A percentile compares a stretch with the other conserved stretches of the same genome.
Conservation (phyloP, 2,329 filamentous ascomycete genomes). For the Thermothelomyces thermophilus region DNA sequence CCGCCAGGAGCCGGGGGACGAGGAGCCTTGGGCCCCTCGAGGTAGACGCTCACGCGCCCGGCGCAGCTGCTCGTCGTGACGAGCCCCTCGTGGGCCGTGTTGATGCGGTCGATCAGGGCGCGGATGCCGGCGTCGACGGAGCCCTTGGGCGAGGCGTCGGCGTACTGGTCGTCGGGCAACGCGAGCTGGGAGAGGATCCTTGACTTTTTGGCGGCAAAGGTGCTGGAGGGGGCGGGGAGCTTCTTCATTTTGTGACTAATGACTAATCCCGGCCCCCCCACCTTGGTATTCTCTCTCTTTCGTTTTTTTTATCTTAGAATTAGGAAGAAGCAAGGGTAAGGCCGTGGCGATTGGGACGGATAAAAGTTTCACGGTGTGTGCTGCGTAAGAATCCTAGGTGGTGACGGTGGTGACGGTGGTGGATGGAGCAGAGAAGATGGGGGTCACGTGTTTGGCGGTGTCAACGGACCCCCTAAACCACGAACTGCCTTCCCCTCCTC, state of each 20-base stretch:
- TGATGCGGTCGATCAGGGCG: constrained; percentile 71
- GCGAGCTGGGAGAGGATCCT: constrained; percentile 66
- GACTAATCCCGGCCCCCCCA: neutral
- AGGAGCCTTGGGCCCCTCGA: constrained; percentile 62
- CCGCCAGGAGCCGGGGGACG: constrained; percentile 9
- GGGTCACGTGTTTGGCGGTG: constrained; percentile 8
- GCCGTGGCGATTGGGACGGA: too few species aligned
- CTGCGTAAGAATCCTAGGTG: too few species aligned
- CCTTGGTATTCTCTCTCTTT: neutral
- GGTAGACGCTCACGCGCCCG: constrained; percentile 77
- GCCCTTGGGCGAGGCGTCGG: constrained; percentile 83
- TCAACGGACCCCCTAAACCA: too few species aligned
- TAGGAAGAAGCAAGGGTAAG: too few species aligned
- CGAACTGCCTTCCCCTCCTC: neutral
- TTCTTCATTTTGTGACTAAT: constrained; percentile 10
- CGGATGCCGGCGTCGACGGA: constrained; percentile 74
- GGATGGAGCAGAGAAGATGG: neutral
- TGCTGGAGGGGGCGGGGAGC: constrained; percentile 29
- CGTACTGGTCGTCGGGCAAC: constrained; percentile 63
- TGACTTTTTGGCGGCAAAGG: constrained; percentile 58
- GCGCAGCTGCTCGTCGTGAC: constrained; percentile 94
- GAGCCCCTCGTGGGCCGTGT: constrained; percentile 68
- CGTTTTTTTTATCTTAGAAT: too few species aligned
- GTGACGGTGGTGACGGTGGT: neutral
- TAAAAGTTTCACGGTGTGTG: too few species aligned